A percentile compares a stretch with the other conserved stretches of the same genome.
Evolutionary conservation across 129 eudicot species (phyloP).

Genomic region (Lonicera japonica): DNA sequence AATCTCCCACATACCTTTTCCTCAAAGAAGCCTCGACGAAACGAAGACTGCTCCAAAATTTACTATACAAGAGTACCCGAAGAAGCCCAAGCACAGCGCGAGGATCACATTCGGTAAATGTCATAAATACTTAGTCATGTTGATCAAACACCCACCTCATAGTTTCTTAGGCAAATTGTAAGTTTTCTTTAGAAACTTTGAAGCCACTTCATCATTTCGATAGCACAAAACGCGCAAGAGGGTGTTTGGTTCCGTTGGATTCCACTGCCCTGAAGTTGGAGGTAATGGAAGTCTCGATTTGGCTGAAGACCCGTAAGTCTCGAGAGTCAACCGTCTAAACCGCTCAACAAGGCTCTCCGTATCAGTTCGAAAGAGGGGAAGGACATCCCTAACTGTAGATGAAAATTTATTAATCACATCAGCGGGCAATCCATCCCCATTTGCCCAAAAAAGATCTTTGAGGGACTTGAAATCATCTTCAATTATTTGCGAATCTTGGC

Average conservation of each 20-base stretch:
- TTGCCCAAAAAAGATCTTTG: constrained; percentile 85
- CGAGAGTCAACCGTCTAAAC: constrained; percentile 67
- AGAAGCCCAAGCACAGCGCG: neutral
- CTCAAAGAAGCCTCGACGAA: neutral
- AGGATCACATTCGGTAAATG: no score
- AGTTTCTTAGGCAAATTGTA: constrained; percentile 89
- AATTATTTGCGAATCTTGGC: constrained; percentile 58
- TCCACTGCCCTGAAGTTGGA: constrained; percentile 95
- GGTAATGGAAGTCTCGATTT: constrained; percentile 84
- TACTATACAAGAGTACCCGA: constrained; percentile 27
- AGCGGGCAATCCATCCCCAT: constrained; percentile 88
- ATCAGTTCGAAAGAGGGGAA: constrained; percentile 68
- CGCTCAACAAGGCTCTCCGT: constrained; percentile 71
- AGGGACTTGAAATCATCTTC: constrained; percentile 87
- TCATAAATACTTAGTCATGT: neutral
- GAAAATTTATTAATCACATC: constrained; percentile 77
- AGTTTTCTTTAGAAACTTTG: constrained; percentile 85
- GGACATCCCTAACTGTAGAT: constrained; percentile 56
- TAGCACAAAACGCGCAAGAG: constrained; percentile 85
- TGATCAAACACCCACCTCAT: constrained; percentile 3
- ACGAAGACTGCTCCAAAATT: constrained; percentile 15
- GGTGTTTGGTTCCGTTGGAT: constrained; percentile 77
- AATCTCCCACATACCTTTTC: neutral
- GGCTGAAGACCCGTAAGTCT: constrained; percentile 79
- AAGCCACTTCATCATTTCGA: constrained; percentile 86